These are phyloP conservation scores for Plasmodium coatneyi DNA, from an alignment of 169 alveolate genomes.

Conservation along the genomic window DNA sequence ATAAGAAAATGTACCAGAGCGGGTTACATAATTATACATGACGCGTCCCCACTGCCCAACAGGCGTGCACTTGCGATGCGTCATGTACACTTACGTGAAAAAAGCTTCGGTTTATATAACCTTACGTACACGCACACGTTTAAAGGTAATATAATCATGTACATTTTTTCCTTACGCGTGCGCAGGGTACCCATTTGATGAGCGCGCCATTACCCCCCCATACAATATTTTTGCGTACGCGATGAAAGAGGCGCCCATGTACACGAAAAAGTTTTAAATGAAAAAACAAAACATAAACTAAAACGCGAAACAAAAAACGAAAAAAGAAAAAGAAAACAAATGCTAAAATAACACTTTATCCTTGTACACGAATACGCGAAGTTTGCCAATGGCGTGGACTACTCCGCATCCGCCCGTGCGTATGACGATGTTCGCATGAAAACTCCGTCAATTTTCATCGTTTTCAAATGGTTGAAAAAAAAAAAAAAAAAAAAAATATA, in stretches of 20 bases:
- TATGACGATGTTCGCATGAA: background rate
- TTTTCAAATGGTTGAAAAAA: background rate
- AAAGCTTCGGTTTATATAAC: background rate
- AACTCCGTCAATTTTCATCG: background rate
- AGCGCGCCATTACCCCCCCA: background rate
- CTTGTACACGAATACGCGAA: background rate
- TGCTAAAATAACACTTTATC: background rate
- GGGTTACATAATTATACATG: background rate
- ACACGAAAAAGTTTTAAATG: background rate
- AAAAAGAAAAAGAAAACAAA: background rate
- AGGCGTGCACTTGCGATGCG: background rate
- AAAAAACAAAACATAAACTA: background rate
- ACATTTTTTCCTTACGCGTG: background rate
- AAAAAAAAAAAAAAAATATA: too few relatives aligned
- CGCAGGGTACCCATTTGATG: background rate
- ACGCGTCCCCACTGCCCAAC: background rate
- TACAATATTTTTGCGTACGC: background rate
- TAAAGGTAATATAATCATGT: background rate
- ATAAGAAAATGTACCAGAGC: background rate
- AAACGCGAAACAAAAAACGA: background rate
- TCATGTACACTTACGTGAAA: background rate
- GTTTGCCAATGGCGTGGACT: background rate
- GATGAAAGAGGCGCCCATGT: background rate
- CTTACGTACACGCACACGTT: background rate
- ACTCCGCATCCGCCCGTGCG: background rate